Percentiles rank a stretch among this genome's conserved stretches.
phyloP scores from a whole-genome alignment of 257 asterid genomes.

The Eucommia ulmoides region DNA sequence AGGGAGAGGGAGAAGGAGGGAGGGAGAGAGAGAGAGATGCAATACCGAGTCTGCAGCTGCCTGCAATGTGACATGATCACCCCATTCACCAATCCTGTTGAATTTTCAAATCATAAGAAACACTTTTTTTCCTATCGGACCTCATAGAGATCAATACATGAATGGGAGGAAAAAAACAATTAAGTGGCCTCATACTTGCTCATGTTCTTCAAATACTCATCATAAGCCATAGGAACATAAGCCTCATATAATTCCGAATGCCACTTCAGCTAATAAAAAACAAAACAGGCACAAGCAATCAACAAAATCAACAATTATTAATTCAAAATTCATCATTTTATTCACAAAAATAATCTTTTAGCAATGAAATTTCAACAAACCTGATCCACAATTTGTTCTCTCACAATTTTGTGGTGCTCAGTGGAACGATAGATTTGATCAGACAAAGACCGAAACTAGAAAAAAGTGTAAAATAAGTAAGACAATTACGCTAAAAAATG shows the following conservation, averaged over 20 bases:
- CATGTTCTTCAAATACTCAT: conserved; percentile 59
- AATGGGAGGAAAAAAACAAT: not conserved
- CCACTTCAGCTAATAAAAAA: conserved; percentile 59
- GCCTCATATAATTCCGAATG: conserved; percentile 48
- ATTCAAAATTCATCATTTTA: no score
- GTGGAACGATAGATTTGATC: conserved; percentile 81
- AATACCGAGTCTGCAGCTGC: conserved; percentile 90
- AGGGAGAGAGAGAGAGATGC: conserved; percentile 7
- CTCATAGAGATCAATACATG: no score
- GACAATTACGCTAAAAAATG: no score
- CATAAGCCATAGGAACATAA: conserved; percentile 68
- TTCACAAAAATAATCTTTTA: not conserved
- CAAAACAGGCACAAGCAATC: no score
- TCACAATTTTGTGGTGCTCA: conserved; percentile 72
- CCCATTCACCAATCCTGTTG: conserved; percentile 90
- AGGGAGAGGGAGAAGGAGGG: not conserved
- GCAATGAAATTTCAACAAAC: conserved; percentile 15
- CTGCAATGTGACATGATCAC: conserved; percentile 85
- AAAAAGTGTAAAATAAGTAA: not conserved
- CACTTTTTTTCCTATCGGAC: conserved; percentile 4
- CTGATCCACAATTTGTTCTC: conserved; percentile 66
- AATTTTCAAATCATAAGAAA: conserved; percentile 10
- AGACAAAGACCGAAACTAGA: conserved; percentile 76
- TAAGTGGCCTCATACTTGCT: conserved; percentile 39
- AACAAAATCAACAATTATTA: conserved; percentile 9